Percentiles rank a stretch among this genome's conserved stretches.
These are phyloP conservation scores for Acorus calamus DNA, from an alignment of 106 monocot species.

Conservation along the genomic window DNA sequence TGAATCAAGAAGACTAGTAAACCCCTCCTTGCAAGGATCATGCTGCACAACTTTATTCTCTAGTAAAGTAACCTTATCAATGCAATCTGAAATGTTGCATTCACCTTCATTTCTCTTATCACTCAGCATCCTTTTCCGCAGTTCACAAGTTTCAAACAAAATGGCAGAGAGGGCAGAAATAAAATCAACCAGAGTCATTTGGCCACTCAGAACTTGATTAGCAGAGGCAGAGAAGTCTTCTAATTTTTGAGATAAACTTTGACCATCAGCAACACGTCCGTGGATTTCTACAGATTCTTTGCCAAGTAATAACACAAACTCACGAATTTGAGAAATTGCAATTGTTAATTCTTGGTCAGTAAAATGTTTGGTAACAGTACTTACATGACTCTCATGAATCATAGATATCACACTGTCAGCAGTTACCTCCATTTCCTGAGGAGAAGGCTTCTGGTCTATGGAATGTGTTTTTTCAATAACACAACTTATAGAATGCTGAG, in stretches of 20 bases:
- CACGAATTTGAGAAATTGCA: conserved; percentile 12
- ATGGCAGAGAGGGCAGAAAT: conserved; percentile 6
- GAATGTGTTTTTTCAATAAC: conserved; percentile 3
- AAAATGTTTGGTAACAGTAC: neutral
- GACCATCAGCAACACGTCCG: neutral
- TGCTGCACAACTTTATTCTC: conserved; percentile 8
- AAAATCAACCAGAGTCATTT: conserved; percentile 3
- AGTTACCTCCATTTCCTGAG: conserved; percentile 2
- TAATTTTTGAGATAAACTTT: neutral
- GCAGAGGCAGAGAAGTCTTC: conserved; percentile 5
- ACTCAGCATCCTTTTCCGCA: neutral
- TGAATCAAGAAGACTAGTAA: neutral
- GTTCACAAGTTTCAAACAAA: neutral
- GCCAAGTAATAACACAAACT: neutral
- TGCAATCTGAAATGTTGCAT: conserved; percentile 3
- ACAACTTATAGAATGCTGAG: conserved; percentile 3
- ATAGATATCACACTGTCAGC: neutral
- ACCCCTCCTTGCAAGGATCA: neutral
- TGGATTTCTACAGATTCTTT: conserved; percentile 5
- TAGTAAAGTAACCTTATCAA: conserved; percentile 7
- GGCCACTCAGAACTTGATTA: neutral
- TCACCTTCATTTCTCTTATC: conserved; percentile 1
- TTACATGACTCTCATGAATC: neutral
- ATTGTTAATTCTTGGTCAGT: neutral
- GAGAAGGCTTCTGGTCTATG: conserved; percentile 4